Conservation (phyloP, 1,284 basidiomycete genomes). For the Fomitopsis pinicola region DNA sequence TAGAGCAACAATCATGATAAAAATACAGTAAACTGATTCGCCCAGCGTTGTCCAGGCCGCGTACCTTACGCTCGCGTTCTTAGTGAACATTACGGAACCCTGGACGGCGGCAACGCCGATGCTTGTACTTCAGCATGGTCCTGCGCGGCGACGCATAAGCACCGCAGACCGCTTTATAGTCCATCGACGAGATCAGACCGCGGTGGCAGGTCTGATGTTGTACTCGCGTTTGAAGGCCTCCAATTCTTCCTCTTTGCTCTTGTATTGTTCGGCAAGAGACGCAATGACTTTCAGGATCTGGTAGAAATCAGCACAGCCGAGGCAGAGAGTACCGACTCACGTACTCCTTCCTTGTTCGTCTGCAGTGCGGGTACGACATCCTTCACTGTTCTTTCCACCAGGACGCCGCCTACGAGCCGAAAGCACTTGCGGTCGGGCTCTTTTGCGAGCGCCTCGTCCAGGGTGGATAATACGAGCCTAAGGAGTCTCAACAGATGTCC, state of each 20-base stretch:
- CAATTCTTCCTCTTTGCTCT: constrained; percentile 82
- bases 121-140: not conserved
- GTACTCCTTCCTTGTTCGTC: constrained; percentile 80
- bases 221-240: constrained; percentile 80
- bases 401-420: constrained; percentile 91
- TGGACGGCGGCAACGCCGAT: too few species aligned
- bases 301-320: constrained; percentile 3
- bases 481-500: not conserved
- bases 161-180: not conserved
- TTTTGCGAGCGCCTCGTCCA: constrained; percentile 71
- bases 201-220: constrained; percentile 62
- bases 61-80: not conserved
- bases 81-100: too few species aligned
- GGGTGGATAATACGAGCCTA: constrained; percentile 87
- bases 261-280: constrained; percentile 81
- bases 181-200: constrained; percentile 2
- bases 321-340: constrained; percentile 20
- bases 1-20: not conserved
- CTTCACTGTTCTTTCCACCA: constrained; percentile 94
- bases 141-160: not conserved
- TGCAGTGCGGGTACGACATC: constrained; percentile 91
- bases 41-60: not conserved
- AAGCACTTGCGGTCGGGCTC: constrained; percentile 95
- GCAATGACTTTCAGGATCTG: constrained; percentile 80
- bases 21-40: not conserved